phyloP scores from a whole-genome alignment of 2,329 filamentous ascomycete species.

The Ophiognomonia clavigignenti-juglandacearum region DNA sequence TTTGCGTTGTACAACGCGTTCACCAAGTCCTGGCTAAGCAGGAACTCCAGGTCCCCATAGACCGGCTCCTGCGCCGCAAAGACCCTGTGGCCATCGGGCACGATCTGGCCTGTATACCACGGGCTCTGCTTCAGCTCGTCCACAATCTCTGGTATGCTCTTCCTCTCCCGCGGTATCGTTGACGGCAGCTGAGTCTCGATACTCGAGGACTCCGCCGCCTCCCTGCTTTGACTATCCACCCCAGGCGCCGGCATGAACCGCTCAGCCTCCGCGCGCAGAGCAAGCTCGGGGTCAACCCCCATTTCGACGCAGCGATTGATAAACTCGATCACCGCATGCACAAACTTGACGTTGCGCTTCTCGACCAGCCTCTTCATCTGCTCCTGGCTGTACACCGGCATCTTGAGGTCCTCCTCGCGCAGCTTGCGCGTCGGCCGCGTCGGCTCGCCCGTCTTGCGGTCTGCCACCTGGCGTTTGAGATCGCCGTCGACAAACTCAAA shows the following conservation, averaged over 20 bases:
- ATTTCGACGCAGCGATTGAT: slow-evolving; percentile 67
- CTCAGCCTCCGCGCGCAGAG: slow-evolving; percentile 54
- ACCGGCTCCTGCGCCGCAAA: slow-evolving; percentile 81
- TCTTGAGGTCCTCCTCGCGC: slow-evolving; percentile 75
- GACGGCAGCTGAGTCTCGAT: slow-evolving; percentile 51
- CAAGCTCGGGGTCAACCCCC: slow-evolving; percentile 61
- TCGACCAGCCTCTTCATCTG: slow-evolving; percentile 87
- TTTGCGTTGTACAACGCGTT: slow-evolving; percentile 93
- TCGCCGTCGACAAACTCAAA: slow-evolving; percentile 95
- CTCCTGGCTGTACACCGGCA: slow-evolving; percentile 90
- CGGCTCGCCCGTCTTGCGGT: slow-evolving; percentile 69
- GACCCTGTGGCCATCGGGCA: slow-evolving; percentile 85
- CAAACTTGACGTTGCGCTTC: slow-evolving; percentile 82
- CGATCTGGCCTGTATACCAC: slow-evolving; percentile 91
- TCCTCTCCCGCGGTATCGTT: slow-evolving; percentile 74
- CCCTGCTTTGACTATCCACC: slow-evolving; percentile 31
- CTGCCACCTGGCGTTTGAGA: slow-evolving; percentile 71
- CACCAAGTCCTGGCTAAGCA: slow-evolving; percentile 85
- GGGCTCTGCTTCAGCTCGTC: slow-evolving; percentile 73
- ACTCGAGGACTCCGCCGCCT: slow-evolving; percentile 25
- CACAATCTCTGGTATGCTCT: slow-evolving; percentile 78
- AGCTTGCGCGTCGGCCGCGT: slow-evolving; percentile 63
- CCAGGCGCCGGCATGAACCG: slow-evolving; percentile 59
- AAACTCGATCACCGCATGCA: slow-evolving; percentile 69
- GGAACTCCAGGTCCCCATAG: slow-evolving; percentile 79